Percentiles rank a stretch among this genome's conserved stretches.
Conservation (phyloP, 345 rosid species). For the Rhizophora mangle region DNA sequence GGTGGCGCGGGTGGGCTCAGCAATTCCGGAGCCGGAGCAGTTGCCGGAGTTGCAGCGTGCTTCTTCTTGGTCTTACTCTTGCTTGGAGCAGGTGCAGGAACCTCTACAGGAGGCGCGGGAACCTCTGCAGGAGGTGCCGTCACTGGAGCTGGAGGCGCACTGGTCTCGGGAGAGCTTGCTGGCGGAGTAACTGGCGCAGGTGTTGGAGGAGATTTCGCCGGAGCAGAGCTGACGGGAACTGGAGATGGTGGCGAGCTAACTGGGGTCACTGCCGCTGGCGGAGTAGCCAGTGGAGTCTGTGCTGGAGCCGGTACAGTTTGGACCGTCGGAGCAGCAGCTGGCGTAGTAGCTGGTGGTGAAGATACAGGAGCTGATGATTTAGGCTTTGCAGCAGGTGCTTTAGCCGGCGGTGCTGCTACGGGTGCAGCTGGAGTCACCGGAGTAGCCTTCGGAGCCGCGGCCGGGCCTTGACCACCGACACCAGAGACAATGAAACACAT, state of each 20-base stretch:
- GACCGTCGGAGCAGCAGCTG: conserved; percentile 33
- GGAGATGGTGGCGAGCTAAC: conserved; percentile 34
- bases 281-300: conserved; percentile 21
- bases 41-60: conserved; percentile 56
- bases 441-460: conserved; percentile 28
- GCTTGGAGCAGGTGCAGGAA: conserved; percentile 61
- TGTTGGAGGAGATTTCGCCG: conserved; percentile 18
- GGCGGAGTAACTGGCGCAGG: conserved; percentile 36
- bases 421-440: conserved; percentile 8
- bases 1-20: conserved; percentile 77
- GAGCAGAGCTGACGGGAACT: conserved; percentile 39
- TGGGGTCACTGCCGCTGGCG: conserved; percentile 23
- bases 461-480: conserved; percentile 64
- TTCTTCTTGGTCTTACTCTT: conserved; percentile 61
- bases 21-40: conserved; percentile 40
- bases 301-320: conserved; percentile 38
- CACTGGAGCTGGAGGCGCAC: conserved; percentile 1
- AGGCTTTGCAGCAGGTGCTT: conserved; percentile 21
- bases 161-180: conserved; percentile 5
- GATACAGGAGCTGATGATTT: conserved; percentile 14
- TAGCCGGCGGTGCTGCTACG: conserved; percentile 22
- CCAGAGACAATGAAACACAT: conserved; percentile 53
- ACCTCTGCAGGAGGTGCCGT: conserved; percentile 32
- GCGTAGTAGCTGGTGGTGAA: conserved; percentile 24
- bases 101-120: conserved; percentile 22